Evolutionary conservation across 805 yeast species (phyloP).

Genomic region (Myxozyma melibiosi): DNA sequence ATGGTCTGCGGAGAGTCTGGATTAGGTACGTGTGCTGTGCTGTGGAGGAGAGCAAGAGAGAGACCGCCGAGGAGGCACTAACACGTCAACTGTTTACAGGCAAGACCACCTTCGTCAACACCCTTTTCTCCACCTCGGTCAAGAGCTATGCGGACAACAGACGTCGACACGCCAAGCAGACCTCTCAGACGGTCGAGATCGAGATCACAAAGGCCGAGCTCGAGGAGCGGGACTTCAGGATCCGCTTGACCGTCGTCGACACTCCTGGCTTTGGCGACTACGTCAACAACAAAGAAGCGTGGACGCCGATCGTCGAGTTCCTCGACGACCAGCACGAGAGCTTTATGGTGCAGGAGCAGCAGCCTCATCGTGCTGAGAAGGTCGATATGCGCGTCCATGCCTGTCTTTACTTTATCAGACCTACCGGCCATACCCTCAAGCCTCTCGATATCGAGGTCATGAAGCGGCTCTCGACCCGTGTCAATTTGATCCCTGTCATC

Average conservation of each 20-base stretch:
- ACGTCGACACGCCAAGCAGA: slow-evolving; percentile 45
- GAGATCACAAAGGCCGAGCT: slow-evolving; percentile 52
- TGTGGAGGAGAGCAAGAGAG: no score
- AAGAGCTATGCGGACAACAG: slow-evolving; percentile 48
- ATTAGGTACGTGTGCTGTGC: slow-evolving; percentile 71
- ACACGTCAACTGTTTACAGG: slow-evolving; percentile 43
- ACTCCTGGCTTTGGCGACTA: slow-evolving; percentile 78
- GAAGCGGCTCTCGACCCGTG: slow-evolving; percentile 69
- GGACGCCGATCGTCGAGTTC: slow-evolving; percentile 69
- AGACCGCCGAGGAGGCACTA: background rate
- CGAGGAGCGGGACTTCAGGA: slow-evolving; percentile 59
- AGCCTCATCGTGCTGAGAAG: slow-evolving; percentile 59
- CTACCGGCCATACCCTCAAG: slow-evolving; percentile 62
- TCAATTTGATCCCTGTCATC: slow-evolving; percentile 79
- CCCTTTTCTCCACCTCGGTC: slow-evolving; percentile 63
- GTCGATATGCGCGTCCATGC: slow-evolving; percentile 77
- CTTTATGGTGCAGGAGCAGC: slow-evolving; percentile 74
- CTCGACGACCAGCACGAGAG: slow-evolving; percentile 78
- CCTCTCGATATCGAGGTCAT: slow-evolving; percentile 73
- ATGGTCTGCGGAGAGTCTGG: slow-evolving; percentile 89
- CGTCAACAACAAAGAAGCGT: slow-evolving; percentile 64
- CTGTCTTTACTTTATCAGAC: slow-evolving; percentile 79
- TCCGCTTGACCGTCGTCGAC: slow-evolving; percentile 67
- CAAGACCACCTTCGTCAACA: slow-evolving; percentile 77
- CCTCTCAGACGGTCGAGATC: slow-evolving; percentile 46